Base-by-base conservation (phyloP, 768 basidiomycete species). In the Boletus insuetus region DNA sequence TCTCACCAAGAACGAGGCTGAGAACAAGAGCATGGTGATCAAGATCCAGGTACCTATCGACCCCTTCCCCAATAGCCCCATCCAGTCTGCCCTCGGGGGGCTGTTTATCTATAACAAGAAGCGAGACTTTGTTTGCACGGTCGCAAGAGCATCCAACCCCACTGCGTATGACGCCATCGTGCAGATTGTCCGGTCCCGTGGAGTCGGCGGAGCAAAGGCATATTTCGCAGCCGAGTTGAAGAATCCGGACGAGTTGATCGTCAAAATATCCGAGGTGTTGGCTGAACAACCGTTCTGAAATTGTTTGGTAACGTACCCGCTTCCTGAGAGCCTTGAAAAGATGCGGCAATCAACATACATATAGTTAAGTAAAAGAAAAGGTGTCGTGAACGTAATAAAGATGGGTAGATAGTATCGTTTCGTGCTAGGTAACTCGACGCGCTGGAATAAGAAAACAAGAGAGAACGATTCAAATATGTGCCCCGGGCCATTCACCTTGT, bases 161-260 rank as follows among this genome's bases (percentile, higher is more conserved):
- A 17, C 56, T 46, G 76, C 63, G 1, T 85, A 82, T 55, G 75
- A 80, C 50, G 58, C 67, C 1, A 40, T 85, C 13, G 58, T 63
- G 11, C 58, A 71, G n/a, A 65, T 72, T 7, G 69, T 86, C 22
- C 69, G 64, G 47, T 61, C 60, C n/a, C 73, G 75, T 40, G 79
- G 79, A 6, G 73, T 79, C 7, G 57, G 67, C 4, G 76, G 76
- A 0, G 59, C 61, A 41, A 84, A 83, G 62, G 83, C 77, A 0
- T 84, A 84, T 62, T 82, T 84, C 49, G 71, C 75, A 12, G 82
- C 82, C 0, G 79, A 82, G 60, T 55, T 85, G 63, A 75, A 68
- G 61, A 75, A 68, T 43, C 68, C 70, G 44, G 71, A 82, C 45
- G 76, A 78, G 60, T 56, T 85, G 46, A 69, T 80, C 2, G 74